A percentile compares a stretch with the other conserved stretches of the same genome.
These are phyloP conservation scores for Rhynchosporium graminicola DNA, from an alignment of 2,329 filamentous ascomycete genomes.

Conservation along the genomic window DNA sequence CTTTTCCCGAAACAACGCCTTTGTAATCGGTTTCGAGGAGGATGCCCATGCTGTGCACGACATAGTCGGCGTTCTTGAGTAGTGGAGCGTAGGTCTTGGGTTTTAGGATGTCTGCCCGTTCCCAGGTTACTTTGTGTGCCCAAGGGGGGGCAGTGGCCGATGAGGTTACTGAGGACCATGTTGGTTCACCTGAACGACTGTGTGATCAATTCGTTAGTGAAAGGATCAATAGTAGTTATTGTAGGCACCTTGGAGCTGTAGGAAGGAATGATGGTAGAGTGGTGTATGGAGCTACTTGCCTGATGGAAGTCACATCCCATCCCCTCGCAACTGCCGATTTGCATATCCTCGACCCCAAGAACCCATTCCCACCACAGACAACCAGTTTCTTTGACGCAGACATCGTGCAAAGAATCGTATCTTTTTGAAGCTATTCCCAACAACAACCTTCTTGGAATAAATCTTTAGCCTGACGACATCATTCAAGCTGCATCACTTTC, in stretches of 20 bases:
- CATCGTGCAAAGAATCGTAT: constrained; percentile 21
- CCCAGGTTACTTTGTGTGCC: constrained; percentile 83
- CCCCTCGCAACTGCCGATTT: constrained; percentile 81
- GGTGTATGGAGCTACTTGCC: constrained; percentile 52
- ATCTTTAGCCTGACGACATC: constrained; percentile 15
- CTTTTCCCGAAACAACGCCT: constrained; percentile 78
- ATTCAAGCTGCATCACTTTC: constrained; percentile 6
- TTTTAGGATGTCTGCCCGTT: constrained; percentile 81
- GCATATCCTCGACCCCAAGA: constrained; percentile 86
- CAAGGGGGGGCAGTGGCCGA: constrained; percentile 69
- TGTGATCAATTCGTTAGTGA: constrained; percentile 2
- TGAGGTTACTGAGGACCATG: constrained; percentile 78
- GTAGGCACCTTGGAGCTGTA: background rate
- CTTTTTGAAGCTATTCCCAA: constrained; percentile 12
- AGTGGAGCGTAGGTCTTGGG: constrained; percentile 77
- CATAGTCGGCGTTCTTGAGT: constrained; percentile 75
- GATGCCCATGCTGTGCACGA: constrained; percentile 95
- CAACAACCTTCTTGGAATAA: constrained; percentile 10
- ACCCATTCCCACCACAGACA: constrained; percentile 92
- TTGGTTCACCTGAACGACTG: constrained; percentile 87
- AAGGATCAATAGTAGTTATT: constrained; percentile 8
- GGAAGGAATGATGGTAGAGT: background rate
- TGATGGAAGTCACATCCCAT: constrained; percentile 92
- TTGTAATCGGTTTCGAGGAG: constrained; percentile 98
- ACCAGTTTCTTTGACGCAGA: constrained; percentile 70